Evolutionary conservation across 768 basidiomycete genomes (phyloP).

Genomic region (Russula abietina): DNA sequence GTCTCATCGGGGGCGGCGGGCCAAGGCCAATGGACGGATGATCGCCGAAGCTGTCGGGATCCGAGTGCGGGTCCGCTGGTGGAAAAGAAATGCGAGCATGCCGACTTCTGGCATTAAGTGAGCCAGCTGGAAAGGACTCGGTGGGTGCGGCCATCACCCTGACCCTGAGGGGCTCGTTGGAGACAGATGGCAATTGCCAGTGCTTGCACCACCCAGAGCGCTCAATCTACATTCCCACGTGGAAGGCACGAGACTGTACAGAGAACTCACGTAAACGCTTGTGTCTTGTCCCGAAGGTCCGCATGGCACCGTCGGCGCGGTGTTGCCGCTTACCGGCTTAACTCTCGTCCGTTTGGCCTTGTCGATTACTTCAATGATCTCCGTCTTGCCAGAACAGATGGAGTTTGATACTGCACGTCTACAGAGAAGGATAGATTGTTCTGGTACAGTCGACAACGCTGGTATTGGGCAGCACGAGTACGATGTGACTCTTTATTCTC

Average conservation of each 20-base stretch:
- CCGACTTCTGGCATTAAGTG: slow-evolving; percentile 26
- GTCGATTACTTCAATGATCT: no score
- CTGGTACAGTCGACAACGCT: no score
- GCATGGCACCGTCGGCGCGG: no score
- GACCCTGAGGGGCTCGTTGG: not conserved
- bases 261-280: no score
- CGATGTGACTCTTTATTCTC: no score
- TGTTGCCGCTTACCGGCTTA: no score
- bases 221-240: not conserved
- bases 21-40: slow-evolving; percentile 28
- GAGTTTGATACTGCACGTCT: no score
- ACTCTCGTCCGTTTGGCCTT: no score
- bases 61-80: slow-evolving; percentile 18
- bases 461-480: no score
- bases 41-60: slow-evolving; percentile 15
- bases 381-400: no score
- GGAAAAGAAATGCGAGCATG: slow-evolving; percentile 35
- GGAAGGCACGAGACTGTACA: not conserved
- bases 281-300: no score
- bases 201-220: not conserved
- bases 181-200: not conserved
- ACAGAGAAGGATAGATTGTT: no score
- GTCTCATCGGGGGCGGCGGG: slow-evolving; percentile 26
- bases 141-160: slow-evolving; percentile 10
- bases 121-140: slow-evolving; percentile 26